Base-by-base conservation (phyloP, 2,329 filamentous ascomycete genomes). In the Penicillium sp. region DNA sequence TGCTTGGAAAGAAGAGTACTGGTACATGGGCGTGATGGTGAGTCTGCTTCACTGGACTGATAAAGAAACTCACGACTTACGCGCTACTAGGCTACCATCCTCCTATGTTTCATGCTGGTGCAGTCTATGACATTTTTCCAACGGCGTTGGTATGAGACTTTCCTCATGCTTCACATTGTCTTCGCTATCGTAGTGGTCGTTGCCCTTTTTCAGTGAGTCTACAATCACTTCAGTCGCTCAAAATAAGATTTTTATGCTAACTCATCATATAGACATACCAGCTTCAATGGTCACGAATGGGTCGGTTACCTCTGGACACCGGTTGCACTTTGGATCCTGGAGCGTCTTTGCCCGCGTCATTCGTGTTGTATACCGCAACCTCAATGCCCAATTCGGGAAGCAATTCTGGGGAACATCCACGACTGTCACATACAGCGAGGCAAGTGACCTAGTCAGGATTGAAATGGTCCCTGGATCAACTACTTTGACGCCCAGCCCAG, bases 241-340 rank as follows among this genome's bases (percentile, higher is more conserved):
- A 11, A 4, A 23, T 13, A 16, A 10, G 18, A 39, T 18, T 2
- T 13, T 7, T 10, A 13, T 19, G 16, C 18, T 39, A 4, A 39
- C 9, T n/a, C n/a, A 23, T 13, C 13, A 13, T 5, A 19, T 11
- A 76, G 72, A 50, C 78, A 80, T 55, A 74, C 76, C 7, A 69
- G 69, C n/a, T 74, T 79, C 19, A 77, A 78, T 59, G 63, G 66
- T 13, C 71, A 71, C n/a, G 72, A 75, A 54, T 80, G 75, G 60
- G 72, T 78, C 51, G 65, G 65, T 16, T 81, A 78, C 55, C 71
- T 80, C 19, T 81, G 77, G 72, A 73, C 77, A 4, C 71, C 74
- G 32, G 72, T 79, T 8, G 67, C 67, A 3, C 69, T 81, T 29
- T 82, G 79, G 79, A 27, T 67, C 10, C 69, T 79, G 26, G 79